Base-by-base conservation (phyloP, 2,329 filamentous ascomycete species). In the Fusarium multiceps region DNA sequence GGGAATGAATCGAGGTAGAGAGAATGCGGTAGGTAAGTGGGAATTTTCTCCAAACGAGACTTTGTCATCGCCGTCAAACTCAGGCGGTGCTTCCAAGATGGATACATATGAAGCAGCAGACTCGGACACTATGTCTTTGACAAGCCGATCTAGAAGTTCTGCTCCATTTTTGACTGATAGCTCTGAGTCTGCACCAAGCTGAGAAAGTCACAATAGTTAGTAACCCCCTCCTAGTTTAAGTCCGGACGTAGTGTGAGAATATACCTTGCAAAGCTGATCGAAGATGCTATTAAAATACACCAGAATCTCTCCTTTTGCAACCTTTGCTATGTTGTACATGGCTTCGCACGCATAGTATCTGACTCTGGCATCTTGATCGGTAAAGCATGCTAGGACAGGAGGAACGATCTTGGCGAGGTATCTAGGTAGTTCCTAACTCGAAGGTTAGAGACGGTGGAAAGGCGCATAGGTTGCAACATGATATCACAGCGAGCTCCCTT, bases 301-400 rank as follows among this genome's bases (percentile, higher is more conserved):
- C 71, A 99, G 82, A 21, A 99, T 96, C 81, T 99, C 96, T 40
- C 97, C 96, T 82, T 99, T 99, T 65, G 95, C 96, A 49, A 99
- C 96, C 82, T 99, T 99, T 77, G 96, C 94, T 78, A 99, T 99
- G 81, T 99, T 99, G 83, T 99, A 99, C 96, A 99, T 99, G 80
- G 94, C 97, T 84, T 99, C 96, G 82, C 96, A 99, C 25, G 96
- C 96, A 82, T 99, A 99, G 80, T 99, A 99, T 70, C 96, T 89
- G 32, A 98, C 96, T 62, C 96, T 89, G 28, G 96, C 94, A 91
- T 99, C 96, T 83, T 98, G 96, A 74, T 99, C 97, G 61, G 93
- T 93, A 81, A 99, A 99, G 84, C 97, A 99, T 55, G 96, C 96
- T 47, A 99, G 87, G 7, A 99, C 96, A 5, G 97, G 97, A 47